Percentiles rank a stretch among this genome's conserved stretches.
These are phyloP conservation scores for Corymbia maculata DNA, from an alignment of 345 rosid species.

Conservation along the genomic window DNA sequence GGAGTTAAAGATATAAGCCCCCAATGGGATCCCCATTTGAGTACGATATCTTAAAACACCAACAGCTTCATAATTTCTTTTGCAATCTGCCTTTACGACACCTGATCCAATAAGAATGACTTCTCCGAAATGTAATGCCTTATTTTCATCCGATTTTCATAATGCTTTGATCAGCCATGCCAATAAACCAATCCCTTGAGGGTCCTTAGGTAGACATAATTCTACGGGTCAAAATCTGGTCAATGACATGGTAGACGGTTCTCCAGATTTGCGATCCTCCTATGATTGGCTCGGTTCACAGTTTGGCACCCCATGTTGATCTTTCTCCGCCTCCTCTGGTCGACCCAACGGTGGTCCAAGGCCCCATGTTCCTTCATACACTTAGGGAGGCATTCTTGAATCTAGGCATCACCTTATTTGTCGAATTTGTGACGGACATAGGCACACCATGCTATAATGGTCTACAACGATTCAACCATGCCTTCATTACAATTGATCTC, in stretches of 20 bases:
- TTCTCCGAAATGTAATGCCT: no score
- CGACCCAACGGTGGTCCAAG: not conserved
- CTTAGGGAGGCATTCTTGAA: not conserved
- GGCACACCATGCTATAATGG: not conserved
- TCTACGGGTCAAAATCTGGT: not conserved
- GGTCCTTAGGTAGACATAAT: not conserved
- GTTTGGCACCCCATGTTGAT: not conserved
- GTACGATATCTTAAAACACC: no score
- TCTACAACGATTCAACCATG: not conserved
- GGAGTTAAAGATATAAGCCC: no score
- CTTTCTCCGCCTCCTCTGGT: not conserved
- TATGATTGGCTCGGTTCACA: rapidly evolving
- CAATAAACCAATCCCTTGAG: no score
- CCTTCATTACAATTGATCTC: not conserved
- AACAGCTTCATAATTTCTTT: no score
- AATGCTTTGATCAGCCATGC: no score
- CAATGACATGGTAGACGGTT: not conserved
- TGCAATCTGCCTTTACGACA: no score
- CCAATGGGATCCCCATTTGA: no score
- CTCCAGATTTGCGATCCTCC: not conserved
- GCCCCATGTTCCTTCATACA: not conserved
- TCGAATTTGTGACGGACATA: not conserved
- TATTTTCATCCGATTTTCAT: no score
- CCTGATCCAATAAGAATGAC: no score
- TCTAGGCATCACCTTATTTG: not conserved